Base-by-base conservation (phyloP, 352 stramenopile genomes). In the Phytophthora fragariae region DNA sequence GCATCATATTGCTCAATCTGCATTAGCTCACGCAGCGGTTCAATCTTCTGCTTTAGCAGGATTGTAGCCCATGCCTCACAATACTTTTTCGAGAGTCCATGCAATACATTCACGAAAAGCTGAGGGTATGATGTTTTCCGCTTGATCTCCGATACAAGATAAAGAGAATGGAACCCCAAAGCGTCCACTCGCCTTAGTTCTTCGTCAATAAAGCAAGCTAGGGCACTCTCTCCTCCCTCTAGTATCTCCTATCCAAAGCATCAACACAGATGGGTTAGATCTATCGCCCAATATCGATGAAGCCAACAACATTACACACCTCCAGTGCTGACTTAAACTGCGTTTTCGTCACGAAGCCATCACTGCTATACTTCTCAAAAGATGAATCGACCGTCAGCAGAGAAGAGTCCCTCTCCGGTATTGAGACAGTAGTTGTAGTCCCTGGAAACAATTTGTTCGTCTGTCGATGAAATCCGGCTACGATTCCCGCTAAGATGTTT, bases 401-500 rank as follows among this genome's bases (percentile, higher is more conserved):
- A 5, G 62, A 70, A 3, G 57, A 37, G 41, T 74, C 68, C 24
- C 19, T 70, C 57, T 79, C 73, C 6, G 66, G 61, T 55, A 76
- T 75, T 7, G 53, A 72, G 5, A 76, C 65, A 19, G 57, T 59
- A 24, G 39, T 55, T 12, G 55, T 50, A 35, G 46, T 69, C 12
- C 73, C 82, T 31, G 83, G 84, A 55, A 94, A 94, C 33, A 94
- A 54, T 35, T 81, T 81, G 53, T 62, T 72, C 53, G 82, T 81
- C 65, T 81, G 70, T 14, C 41, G 58, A 33, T 81, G 72, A 47
- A 92, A 93, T 4, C 72, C 81, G 46, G 82, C 75, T 9, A 93
- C 73, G 6, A 95, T 85, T 15, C 79, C 83, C 1, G 80, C 84
- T 37, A 95, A 79, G 29, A 93, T 92, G 52, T 93, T 93, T 7